Base-by-base conservation (phyloP, 1,139 yeast species). In the Yamadazyma diospyri region DNA sequence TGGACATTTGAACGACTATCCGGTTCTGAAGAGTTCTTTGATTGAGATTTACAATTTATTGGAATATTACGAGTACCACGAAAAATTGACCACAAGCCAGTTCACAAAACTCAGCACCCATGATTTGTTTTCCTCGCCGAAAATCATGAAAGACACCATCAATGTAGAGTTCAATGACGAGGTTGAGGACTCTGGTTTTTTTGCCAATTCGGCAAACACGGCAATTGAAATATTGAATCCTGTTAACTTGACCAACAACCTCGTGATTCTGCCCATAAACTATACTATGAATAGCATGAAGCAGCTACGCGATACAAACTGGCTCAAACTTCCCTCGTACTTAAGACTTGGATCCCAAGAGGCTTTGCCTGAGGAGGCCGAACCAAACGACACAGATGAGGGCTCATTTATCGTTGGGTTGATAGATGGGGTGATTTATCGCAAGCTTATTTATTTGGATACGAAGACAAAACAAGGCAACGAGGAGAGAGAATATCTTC, bases 251-350 rank as follows among this genome's bases (percentile, higher is more conserved):
- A 61, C 72, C 3, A 64, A 60, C 37, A 61, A 55, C 28, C 50
- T 65, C 32, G 65, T 66, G 6, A 57, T 65, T 9, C 64, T 53
- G 59, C 73, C 74, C 0, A 39, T 67, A 9, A 61, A 55, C 35
- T 57, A 51, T 28, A 65, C 72, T 1, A 52, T 67, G 33, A 61
- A 54, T 33, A 62, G 64, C 20, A 53, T 67, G 50, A 51, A 47
- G 39, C 55, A 46, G 16, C 28, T 54, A 11, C 30, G 18, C 12
- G 39, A 33, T 12, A 7, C 34, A 9, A 23, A 48, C 36, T 52
- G 66, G 66, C 35, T 56, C 25, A 41, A 55, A 24, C 43, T 58
- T 21, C 62, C 64, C 1, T 50, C 53, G 16, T 46, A 54, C 34
- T 37, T 57, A 11, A 47, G 42, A 23, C 40, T 39, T 22, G 41